Evolutionary conservation across 805 yeast species (phyloP), one percentile per base, ranked within the genome.

Genomic region (Wickerhamiella bombiphila): DNA sequence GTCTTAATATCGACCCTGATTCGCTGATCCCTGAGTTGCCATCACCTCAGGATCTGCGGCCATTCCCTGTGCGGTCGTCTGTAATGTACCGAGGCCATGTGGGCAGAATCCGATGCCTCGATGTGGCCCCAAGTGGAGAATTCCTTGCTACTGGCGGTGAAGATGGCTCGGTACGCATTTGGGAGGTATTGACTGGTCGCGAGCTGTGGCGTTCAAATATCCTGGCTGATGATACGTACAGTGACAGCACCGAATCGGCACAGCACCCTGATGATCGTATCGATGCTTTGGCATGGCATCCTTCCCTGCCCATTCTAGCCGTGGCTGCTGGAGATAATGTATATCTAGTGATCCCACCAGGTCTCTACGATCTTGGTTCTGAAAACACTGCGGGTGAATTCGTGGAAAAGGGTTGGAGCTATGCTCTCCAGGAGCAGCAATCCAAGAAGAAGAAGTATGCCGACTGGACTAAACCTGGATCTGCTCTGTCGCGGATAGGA

Each of bases 71-170:
- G 52, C 72, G 75, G 53, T 75, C 91, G 48, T 79, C 96, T 3
- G 85, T 94, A 3, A 60, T 74, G 2, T 88, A 73, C 57, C 68
- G 68, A 43, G 98, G 98, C 22, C 98, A 88, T 56, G 61, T 63
- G 31, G 94, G 78, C 32, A 76, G 76, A 51, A 76, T 91, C 35
- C 76, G 98, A 57, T 68, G 88, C 2, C 54, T 91, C 21, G 72
- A 86, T 6, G 70, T 88, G 34, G 94, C 88, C 55, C 93, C 94
- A 36, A 66, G 75, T 22, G 98, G 98, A 3, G 66, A 79, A 50
- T 91, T 94, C 91, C 65, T 91, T 40, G 98, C 98, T 16, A 91
- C 98, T 3, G 98, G 96, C 41, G 80, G 94, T 14, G 97, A 91
- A 56, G 98, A 91, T 56, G 97, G 97, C 39, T 71, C 86, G 14